Evolutionary conservation across 768 basidiomycete species (phyloP).

Genomic region (Holtermannia corniformis): DNA sequence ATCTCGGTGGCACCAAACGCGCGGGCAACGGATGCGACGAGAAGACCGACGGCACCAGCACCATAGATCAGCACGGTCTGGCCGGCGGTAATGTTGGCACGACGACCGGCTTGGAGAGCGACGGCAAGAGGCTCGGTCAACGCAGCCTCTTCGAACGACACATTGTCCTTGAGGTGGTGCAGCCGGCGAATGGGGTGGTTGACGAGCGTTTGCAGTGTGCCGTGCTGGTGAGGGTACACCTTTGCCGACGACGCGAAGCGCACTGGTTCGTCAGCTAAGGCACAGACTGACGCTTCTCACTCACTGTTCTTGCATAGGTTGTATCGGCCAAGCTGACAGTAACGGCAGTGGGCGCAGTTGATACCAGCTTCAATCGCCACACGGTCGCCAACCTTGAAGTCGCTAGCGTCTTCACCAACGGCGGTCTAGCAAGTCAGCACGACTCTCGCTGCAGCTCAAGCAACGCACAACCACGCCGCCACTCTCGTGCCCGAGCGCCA

Average conservation of each 20-base stretch:
- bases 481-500: slow-evolving; percentile 89
- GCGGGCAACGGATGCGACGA: slow-evolving; percentile 71
- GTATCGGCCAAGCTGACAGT: slow-evolving; percentile 58
- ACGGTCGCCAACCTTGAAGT: slow-evolving; percentile 59
- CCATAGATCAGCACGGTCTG: slow-evolving; percentile 80
- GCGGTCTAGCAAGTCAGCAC: not conserved
- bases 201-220: slow-evolving; percentile 76
- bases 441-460: not conserved
- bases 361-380: slow-evolving; percentile 92
- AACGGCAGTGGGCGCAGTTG: slow-evolving; percentile 56
- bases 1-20: slow-evolving; percentile 58
- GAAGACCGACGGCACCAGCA: slow-evolving; percentile 84
- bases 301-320: slow-evolving; percentile 70
- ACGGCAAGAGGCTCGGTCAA: slow-evolving; percentile 93
- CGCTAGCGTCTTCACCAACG: slow-evolving; percentile 8
- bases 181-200: slow-evolving; percentile 79
- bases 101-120: slow-evolving; percentile 55
- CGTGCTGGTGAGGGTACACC: slow-evolving; percentile 85
- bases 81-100: slow-evolving; percentile 45
- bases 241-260: slow-evolving; percentile 84
- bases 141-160: slow-evolving; percentile 47
- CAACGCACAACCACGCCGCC: slow-evolving; percentile 56
- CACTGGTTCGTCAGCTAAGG: slow-evolving; percentile 42
- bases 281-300: not conserved
- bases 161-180: slow-evolving; percentile 61